Conservation (phyloP, 2,329 filamentous ascomycete species). For the Fusarium nelsonii region DNA sequence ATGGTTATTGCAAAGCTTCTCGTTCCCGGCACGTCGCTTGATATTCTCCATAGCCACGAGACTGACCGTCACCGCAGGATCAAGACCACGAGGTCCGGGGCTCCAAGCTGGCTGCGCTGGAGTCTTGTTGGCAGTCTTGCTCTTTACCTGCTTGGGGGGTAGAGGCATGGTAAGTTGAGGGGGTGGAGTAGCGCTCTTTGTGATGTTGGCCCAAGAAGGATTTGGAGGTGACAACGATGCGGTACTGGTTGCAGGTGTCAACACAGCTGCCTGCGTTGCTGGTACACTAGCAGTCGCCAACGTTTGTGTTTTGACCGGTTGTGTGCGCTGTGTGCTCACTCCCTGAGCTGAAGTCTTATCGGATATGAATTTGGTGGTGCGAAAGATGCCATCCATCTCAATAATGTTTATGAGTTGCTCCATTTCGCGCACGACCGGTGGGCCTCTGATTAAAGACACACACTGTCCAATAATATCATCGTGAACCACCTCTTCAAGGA, state of each 20-base stretch:
- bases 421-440: conserved; percentile 64
- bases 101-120: conserved; percentile 59
- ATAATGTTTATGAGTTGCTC: conserved; percentile 60
- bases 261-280: conserved; percentile 24
- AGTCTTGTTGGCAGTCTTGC: conserved; percentile 34
- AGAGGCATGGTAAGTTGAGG: conserved; percentile 57
- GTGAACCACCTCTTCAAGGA: conserved; percentile 66
- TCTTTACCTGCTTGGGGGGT: conserved; percentile 48
- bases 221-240: conserved; percentile 41
- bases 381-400: conserved; percentile 64
- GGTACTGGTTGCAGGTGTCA: conserved; percentile 46
- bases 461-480: conserved; percentile 58
- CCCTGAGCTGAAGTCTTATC: conserved; percentile 47
- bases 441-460: conserved; percentile 67
- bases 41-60: conserved; percentile 64
- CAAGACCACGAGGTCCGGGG: conserved; percentile 67
- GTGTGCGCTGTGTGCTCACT: conserved; percentile 1
- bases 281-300: conserved; percentile 27
- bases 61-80: conserved; percentile 63
- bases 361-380: conserved; percentile 62
- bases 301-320: conserved; percentile 6
- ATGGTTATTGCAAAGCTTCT: conserved; percentile 73
- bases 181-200: conserved; percentile 57
- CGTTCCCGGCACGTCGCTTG: conserved; percentile 66
- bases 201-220: conserved; percentile 55